A percentile compares a stretch with the other conserved stretches of the same genome.
phyloP scores from a whole-genome alignment of 257 asterid species.

The Salvia rosmarinus region DNA sequence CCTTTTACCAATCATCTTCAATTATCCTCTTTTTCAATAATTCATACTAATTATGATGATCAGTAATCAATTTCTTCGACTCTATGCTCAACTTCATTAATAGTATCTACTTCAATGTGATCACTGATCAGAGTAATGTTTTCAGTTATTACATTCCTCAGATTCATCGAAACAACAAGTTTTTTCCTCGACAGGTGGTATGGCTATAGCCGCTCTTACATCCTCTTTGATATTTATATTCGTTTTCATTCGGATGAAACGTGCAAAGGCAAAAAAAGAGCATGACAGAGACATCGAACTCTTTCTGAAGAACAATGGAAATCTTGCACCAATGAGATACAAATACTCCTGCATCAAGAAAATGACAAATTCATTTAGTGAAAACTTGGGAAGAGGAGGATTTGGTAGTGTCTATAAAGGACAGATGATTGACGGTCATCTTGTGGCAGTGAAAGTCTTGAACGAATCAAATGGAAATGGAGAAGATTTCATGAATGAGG shows the following conservation, averaged over 20 bases:
- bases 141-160: background rate
- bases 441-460: slow-evolving; percentile 43
- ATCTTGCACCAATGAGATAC: slow-evolving; percentile 31
- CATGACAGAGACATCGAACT: background rate
- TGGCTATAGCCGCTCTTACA: background rate
- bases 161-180: background rate
- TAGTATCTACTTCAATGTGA: too few relatives aligned
- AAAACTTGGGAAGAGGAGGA: slow-evolving; percentile 48
- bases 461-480: slow-evolving; percentile 28
- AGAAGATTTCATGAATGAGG: slow-evolving; percentile 54
- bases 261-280: background rate
- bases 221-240: background rate
- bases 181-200: slow-evolving; percentile 16
- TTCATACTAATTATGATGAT: background rate
- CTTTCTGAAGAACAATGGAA: background rate
- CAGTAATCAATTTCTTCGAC: too few relatives aligned
- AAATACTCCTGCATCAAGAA: slow-evolving; percentile 33
- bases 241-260: slow-evolving; percentile 3
- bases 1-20: background rate
- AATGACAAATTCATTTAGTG: slow-evolving; percentile 35
- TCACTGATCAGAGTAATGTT: background rate
- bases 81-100: too few relatives aligned
- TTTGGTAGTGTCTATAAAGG: slow-evolving; percentile 44
- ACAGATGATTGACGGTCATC: slow-evolving; percentile 29
- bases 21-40: background rate